Conservation (phyloP, 331 rosid genomes). For the Prunus yedoensis region DNA sequence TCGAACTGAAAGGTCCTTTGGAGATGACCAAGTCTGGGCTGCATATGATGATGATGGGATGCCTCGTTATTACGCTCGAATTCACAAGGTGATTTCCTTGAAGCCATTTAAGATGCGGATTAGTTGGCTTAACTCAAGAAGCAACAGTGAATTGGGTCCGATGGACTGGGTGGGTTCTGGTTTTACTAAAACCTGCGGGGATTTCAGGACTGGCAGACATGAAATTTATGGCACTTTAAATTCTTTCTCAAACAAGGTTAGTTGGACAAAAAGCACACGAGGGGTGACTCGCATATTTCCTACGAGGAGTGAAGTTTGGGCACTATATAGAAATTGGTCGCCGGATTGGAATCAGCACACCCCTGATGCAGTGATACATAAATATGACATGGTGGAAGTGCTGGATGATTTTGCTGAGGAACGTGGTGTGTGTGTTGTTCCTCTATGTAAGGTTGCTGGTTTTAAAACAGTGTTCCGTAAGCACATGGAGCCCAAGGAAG, state of each 20-base stretch:
- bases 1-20: conserved; percentile 30
- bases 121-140: conserved; percentile 36
- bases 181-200: conserved; percentile 34
- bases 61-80: conserved; percentile 36
- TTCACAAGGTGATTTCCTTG: conserved; percentile 30
- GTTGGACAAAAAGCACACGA: conserved; percentile 32
- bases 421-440: conserved; percentile 32
- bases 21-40: conserved; percentile 37
- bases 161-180: conserved; percentile 34
- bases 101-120: conserved; percentile 32
- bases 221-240: conserved; percentile 15
- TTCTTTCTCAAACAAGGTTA: conserved; percentile 33
- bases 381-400: conserved; percentile 50
- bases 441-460: conserved; percentile 36
- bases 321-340: conserved; percentile 46
- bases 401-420: conserved; percentile 31
- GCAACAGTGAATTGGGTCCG: conserved; percentile 31
- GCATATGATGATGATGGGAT: conserved; percentile 38
- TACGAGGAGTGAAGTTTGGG: conserved; percentile 42
- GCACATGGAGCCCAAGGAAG: conserved; percentile 26
- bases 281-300: conserved; percentile 37
- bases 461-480: conserved; percentile 39
- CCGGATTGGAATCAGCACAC: conserved; percentile 38
- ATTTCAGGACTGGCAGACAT: conserved; percentile 29
- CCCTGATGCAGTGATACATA: conserved; percentile 32